A percentile compares a stretch with the other conserved stretches of the same genome.
Conservation (phyloP, 805 yeast species). For the Scheffersomyces ergatensis region DNA sequence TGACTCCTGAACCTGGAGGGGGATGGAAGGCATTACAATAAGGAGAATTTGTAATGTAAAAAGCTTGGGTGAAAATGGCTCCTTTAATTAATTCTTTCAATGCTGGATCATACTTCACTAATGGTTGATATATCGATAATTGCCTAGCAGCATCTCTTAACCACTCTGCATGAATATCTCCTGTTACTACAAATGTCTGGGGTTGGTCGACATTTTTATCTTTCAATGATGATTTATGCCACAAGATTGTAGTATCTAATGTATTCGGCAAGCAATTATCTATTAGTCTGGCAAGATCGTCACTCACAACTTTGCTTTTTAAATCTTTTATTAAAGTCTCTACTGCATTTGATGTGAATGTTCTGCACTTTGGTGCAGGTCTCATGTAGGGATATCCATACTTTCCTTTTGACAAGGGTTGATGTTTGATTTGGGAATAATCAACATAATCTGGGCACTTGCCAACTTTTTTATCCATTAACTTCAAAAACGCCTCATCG, state of each 20-base stretch:
- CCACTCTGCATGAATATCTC: slow-evolving; percentile 95
- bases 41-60: slow-evolving; percentile 60
- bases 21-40: slow-evolving; percentile 94
- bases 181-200: slow-evolving; percentile 79
- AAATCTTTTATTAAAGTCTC: slow-evolving; percentile 59
- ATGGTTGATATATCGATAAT: slow-evolving; percentile 67
- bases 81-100: slow-evolving; percentile 62
- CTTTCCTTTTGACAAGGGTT: slow-evolving; percentile 58
- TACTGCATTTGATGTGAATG: slow-evolving; percentile 61
- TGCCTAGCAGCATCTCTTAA: slow-evolving; percentile 84
- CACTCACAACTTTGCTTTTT: slow-evolving; percentile 47
- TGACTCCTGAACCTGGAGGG: slow-evolving; percentile 53
- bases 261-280: slow-evolving; percentile 89
- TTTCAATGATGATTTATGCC: slow-evolving; percentile 44
- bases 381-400: slow-evolving; percentile 68
- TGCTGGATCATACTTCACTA: slow-evolving; percentile 48
- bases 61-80: slow-evolving; percentile 78
- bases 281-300: slow-evolving; percentile 69
- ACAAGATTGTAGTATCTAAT: slow-evolving; percentile 79
- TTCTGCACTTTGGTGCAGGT: slow-evolving; percentile 70
- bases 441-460: slow-evolving; percentile 63
- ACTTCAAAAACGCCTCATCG: slow-evolving; percentile 11
- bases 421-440: slow-evolving; percentile 54
- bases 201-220: slow-evolving; percentile 24
- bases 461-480: slow-evolving; percentile 14